These are phyloP conservation scores for Phyllosticta citrichinensis DNA, from an alignment of 2,329 filamentous ascomycete genomes.

Conservation along the genomic window DNA sequence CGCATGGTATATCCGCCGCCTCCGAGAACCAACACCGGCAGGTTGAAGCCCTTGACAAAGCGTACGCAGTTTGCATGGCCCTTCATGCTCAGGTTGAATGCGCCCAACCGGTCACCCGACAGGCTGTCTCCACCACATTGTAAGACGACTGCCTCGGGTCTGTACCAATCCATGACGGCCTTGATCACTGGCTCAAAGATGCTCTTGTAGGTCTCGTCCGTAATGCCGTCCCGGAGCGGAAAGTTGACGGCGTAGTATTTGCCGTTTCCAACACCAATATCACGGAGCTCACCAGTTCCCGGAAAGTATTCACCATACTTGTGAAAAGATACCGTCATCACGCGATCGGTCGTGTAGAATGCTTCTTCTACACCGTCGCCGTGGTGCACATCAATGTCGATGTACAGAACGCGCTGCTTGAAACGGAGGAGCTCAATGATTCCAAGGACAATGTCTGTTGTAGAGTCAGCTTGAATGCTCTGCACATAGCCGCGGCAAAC, in stretches of 20 bases:
- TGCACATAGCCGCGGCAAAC: slow-evolving; percentile 19
- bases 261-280: slow-evolving; percentile 79
- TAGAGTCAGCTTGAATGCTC: slow-evolving; percentile 10
- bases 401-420: slow-evolving; percentile 83
- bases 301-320: slow-evolving; percentile 96
- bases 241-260: slow-evolving; percentile 88
- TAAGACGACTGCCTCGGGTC: slow-evolving; percentile 81
- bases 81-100: slow-evolving; percentile 93
- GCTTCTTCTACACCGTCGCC: slow-evolving; percentile 87
- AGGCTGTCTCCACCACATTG: slow-evolving; percentile 95
- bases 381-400: slow-evolving; percentile 89
- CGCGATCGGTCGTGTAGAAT: slow-evolving; percentile 79
- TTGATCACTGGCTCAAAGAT: slow-evolving; percentile 78
- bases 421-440: slow-evolving; percentile 79
- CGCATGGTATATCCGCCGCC: slow-evolving; percentile 94
- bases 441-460: slow-evolving; percentile 74
- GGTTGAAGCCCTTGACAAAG: slow-evolving; percentile 69
- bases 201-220: slow-evolving; percentile 75
- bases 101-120: slow-evolving; percentile 82
- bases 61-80: slow-evolving; percentile 87
- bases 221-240: slow-evolving; percentile 81
- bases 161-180: slow-evolving; percentile 69
- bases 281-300: slow-evolving; percentile 73
- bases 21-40: slow-evolving; percentile 83
- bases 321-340: slow-evolving; percentile 91